These are phyloP conservation scores for Geotrichum aggregatum DNA, from an alignment of 1,139 yeast species.

Conservation along the genomic window DNA sequence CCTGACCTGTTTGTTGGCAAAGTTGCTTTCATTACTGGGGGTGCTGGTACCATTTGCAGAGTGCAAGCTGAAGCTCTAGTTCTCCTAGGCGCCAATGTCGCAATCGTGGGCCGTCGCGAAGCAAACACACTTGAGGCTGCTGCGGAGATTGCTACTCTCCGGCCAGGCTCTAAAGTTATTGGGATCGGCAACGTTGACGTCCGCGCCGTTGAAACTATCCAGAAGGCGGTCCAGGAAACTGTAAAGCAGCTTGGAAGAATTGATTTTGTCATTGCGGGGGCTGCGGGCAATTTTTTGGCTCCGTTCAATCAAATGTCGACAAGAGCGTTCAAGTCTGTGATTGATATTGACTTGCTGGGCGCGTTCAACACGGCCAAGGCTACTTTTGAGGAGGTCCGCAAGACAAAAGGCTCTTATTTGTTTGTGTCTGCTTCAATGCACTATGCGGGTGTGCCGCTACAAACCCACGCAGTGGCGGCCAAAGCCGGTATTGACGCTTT, in stretches of 20 bases:
- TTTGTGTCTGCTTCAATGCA: conserved; percentile 86
- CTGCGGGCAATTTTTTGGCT: conserved; percentile 87
- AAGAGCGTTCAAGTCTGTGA: conserved; percentile 82
- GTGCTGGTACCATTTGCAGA: conserved; percentile 88
- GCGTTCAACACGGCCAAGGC: conserved; percentile 86
- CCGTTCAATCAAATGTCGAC: conserved; percentile 74
- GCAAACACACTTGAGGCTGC: conserved; percentile 66
- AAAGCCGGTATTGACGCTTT: conserved; percentile 91
- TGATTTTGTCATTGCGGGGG: conserved; percentile 88
- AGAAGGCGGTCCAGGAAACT: conserved; percentile 59
- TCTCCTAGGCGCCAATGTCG: conserved; percentile 77
- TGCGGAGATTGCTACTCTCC: conserved; percentile 52
- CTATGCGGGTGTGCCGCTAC: conserved; percentile 81
- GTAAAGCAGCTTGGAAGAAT: conserved; percentile 64
- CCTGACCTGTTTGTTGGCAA: conserved; percentile 70
- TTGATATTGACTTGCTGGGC: conserved; percentile 79
- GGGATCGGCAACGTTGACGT: conserved; percentile 74
- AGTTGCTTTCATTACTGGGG: conserved; percentile 89
- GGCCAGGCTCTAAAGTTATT: conserved; percentile 60
- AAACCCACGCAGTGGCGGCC: conserved; percentile 85
- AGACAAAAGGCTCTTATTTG: conserved; percentile 62
- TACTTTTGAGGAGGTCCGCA: conserved; percentile 57
- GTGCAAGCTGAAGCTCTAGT: conserved; percentile 83
- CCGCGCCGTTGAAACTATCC: conserved; percentile 56
- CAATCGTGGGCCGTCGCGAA: conserved; percentile 71